Conservation (phyloP, 495 filamentous ascomycete genomes). For the Penicillium herquei region DNA sequence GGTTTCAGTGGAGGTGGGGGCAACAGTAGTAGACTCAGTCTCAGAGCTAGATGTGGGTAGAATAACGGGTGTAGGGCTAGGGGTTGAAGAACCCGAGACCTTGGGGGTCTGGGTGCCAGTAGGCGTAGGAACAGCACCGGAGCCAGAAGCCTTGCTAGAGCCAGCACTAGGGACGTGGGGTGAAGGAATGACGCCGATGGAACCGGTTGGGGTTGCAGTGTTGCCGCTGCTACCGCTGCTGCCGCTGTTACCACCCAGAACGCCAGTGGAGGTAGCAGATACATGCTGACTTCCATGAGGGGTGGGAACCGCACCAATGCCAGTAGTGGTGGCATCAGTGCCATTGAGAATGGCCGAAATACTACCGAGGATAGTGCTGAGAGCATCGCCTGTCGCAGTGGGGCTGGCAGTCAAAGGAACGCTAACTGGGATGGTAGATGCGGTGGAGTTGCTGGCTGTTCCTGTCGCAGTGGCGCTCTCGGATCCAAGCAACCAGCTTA, state of each 20-base stretch:
- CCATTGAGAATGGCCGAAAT: constrained; percentile 11
- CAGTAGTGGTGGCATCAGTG: constrained; percentile 2
- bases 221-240: neutral
- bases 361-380: constrained; percentile 6
- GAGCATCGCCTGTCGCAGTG: constrained; percentile 9
- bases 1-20: constrained; percentile 15
- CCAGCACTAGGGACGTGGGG: constrained; percentile 17
- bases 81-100: neutral
- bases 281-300: constrained; percentile 1
- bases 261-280: constrained; percentile 16
- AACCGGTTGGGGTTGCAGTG: constrained; percentile 28
- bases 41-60: constrained; percentile 20
- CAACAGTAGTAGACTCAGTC: constrained; percentile 4
- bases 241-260: neutral
- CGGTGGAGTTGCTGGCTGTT: constrained; percentile 3
- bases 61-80: constrained; percentile 20
- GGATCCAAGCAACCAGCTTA: neutral
- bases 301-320: constrained; percentile 21
- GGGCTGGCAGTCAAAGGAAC: constrained; percentile 23
- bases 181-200: constrained; percentile 21
- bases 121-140: constrained; percentile 10
- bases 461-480: neutral
- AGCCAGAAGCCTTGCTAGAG: constrained; percentile 14
- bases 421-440: constrained; percentile 23
- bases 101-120: constrained; percentile 9